Conservation (phyloP, 768 basidiomycete genomes). For the Myochromella boudieri region DNA sequence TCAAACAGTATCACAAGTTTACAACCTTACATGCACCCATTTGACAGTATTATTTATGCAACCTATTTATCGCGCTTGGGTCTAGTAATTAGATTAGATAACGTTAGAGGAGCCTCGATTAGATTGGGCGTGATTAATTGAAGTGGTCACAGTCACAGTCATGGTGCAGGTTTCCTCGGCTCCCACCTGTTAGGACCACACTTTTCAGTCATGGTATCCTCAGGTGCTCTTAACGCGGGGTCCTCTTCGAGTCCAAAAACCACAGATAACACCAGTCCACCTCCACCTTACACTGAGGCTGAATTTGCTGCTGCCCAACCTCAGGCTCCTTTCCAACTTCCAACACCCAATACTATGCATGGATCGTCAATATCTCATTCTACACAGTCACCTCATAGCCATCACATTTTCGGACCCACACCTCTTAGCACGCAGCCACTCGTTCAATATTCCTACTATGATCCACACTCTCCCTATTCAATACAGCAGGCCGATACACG, state of each 20-base stretch:
- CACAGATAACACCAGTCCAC: constrained; percentile 3
- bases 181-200: too few relatives aligned
- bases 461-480: constrained; percentile 28
- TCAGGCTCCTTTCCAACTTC: not conserved
- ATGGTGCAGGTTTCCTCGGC: too few relatives aligned
- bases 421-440: constrained; percentile 34
- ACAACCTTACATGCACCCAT: too few relatives aligned
- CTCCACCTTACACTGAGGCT: constrained; percentile 13
- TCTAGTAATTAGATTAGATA: too few relatives aligned
- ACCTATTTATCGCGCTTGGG: too few relatives aligned
- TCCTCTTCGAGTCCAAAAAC: too few relatives aligned
- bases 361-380: not conserved
- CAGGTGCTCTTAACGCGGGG: not conserved
- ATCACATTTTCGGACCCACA: constrained; percentile 36
- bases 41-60: too few relatives aligned
- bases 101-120: too few relatives aligned
- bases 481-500: constrained; percentile 31
- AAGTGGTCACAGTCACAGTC: too few relatives aligned
- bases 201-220: not conserved
- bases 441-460: constrained; percentile 40
- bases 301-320: constrained; percentile 2
- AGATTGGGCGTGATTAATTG: too few relatives aligned
- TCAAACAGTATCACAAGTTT: too few relatives aligned
- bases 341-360: not conserved
- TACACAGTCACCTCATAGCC: constrained; percentile 5